phyloP scores from a whole-genome alignment of 352 stramenopile genomes.

The Halophytophthora polymorphica region DNA sequence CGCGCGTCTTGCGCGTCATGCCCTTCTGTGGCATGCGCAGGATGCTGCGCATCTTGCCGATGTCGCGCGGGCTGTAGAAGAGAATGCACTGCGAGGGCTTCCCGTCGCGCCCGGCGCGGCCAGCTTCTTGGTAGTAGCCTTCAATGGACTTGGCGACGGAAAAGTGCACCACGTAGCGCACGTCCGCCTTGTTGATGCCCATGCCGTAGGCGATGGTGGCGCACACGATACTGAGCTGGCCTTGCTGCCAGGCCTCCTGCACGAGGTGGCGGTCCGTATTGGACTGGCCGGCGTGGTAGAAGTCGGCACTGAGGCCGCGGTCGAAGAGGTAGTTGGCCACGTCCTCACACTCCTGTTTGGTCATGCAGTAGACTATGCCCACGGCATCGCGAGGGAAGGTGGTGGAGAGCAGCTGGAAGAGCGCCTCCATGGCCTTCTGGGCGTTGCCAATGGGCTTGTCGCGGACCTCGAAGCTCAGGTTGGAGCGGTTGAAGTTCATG shows the following conservation, averaged over 20 bases:
- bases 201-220: constrained; percentile 96
- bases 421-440: constrained; percentile 47
- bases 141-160: constrained; percentile 93
- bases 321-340: constrained; percentile 89
- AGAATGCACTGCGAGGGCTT: constrained; percentile 89
- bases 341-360: constrained; percentile 91
- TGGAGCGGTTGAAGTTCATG: constrained; percentile 91
- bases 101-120: constrained; percentile 95
- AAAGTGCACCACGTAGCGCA: constrained; percentile 93
- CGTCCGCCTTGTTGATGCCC: constrained; percentile 95
- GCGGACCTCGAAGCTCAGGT: constrained; percentile 90
- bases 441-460: constrained; percentile 54
- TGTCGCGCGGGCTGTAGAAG: constrained; percentile 86
- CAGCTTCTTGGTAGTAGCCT: constrained; percentile 98
- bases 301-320: constrained; percentile 80
- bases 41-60: constrained; percentile 81
- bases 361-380: constrained; percentile 95
- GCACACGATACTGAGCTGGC: constrained; percentile 89
- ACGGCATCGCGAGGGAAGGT: constrained; percentile 44
- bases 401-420: constrained; percentile 50
- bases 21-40: constrained; percentile 76
- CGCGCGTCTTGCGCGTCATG: constrained; percentile 68
- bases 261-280: constrained; percentile 78
- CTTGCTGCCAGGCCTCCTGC: constrained; percentile 71
- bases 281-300: constrained; percentile 91